Evolutionary conservation across 371 early-diverging fungal species (phyloP), one percentile per base, ranked within the genome.

Genomic region (Mortierella sp.): DNA sequence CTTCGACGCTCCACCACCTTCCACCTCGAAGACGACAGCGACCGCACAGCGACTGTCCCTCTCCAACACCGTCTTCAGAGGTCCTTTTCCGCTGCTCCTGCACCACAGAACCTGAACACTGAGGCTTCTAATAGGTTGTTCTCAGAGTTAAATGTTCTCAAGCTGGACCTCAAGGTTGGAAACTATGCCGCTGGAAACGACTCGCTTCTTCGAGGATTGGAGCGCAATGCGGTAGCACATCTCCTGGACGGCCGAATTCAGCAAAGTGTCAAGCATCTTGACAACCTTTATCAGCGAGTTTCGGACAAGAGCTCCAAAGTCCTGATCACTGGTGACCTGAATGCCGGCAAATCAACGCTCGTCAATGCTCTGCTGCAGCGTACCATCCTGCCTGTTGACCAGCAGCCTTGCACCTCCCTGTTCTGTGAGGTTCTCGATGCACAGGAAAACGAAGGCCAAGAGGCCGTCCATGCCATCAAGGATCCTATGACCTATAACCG

Each of bases 311-410:
- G 93, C 23, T 95, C 94, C 59, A 93, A 93, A 80, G 94, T 99
- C 4, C 82, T 99, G 27, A 96, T 98, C 42, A 97, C 98, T 2
- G 99, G 99, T 54, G 99, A 99, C 76, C 80, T 99, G 61, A 99
- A 99, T 67, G 93, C 96, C 14, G 99, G 99, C 48, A 99, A 99
- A 83, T 90, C 91, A 27, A 96, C 98, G 1, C 91, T 99, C 67
- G 95, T 99, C 54, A 99, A 99, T 73, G 95, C 99, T 26, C 80
- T 99, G 43, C 80, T 99, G 61, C 89, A 95, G 52, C 85, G 93
- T 45, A 90, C 93, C 57, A 82, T 99, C 4, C 83, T 97, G 39
- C 98, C 97, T 2, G 87, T 88, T 46, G 99, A 99, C 80, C 98
- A 98, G 80, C 96, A 98, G 72, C 99, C 99, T 4, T 96, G 96